A percentile compares a stretch with the other conserved stretches of the same genome.
These are phyloP conservation scores for Acarospora socialis DNA, from an alignment of 2,329 filamentous ascomycete genomes.

Conservation along the genomic window DNA sequence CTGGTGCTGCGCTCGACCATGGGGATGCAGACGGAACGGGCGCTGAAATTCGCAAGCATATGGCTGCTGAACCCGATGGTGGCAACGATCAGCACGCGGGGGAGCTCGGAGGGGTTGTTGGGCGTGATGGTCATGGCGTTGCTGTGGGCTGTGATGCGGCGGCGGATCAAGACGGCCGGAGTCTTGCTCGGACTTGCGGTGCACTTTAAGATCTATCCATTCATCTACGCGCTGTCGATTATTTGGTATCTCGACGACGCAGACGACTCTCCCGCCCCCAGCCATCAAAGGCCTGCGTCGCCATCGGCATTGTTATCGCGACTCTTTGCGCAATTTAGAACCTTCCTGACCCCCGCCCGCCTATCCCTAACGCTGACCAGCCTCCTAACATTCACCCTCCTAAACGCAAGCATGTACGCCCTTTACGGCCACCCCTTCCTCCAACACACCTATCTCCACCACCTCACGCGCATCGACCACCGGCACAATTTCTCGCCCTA, in stretches of 20 bases:
- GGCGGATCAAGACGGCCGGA: constrained; percentile 51
- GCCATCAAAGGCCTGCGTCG: constrained; percentile 6
- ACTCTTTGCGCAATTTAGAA: constrained; percentile 17
- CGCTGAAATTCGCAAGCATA: constrained; percentile 65
- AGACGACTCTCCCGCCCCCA: background rate
- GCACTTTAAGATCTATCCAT: constrained; percentile 98
- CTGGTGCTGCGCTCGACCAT: constrained; percentile 31
- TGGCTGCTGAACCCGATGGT: constrained; percentile 99
- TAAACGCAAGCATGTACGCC: constrained; percentile 69
- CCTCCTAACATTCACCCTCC: constrained; percentile 52
- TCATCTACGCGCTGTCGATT: constrained; percentile 60
- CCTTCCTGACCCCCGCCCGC: constrained; percentile 42
- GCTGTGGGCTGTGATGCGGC: constrained; percentile 63
- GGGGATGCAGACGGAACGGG: constrained; percentile 37
- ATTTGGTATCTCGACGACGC: constrained; percentile 8
- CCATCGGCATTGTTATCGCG: constrained; percentile 19
- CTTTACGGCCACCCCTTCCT: constrained; percentile 70
- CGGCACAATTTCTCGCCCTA: constrained; percentile 98
- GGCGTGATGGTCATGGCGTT: constrained; percentile 72
- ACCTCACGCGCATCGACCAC: constrained; percentile 85
- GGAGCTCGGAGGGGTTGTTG: constrained; percentile 81
- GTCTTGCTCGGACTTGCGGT: constrained; percentile 67
- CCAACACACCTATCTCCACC: constrained; percentile 82
- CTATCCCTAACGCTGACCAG: constrained; percentile 49
- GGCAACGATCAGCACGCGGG: constrained; percentile 85